A percentile compares a stretch with the other conserved stretches of the same genome.
Conservation (phyloP, 352 stramenopile genomes). For the Globisporangium canariense region DNA sequence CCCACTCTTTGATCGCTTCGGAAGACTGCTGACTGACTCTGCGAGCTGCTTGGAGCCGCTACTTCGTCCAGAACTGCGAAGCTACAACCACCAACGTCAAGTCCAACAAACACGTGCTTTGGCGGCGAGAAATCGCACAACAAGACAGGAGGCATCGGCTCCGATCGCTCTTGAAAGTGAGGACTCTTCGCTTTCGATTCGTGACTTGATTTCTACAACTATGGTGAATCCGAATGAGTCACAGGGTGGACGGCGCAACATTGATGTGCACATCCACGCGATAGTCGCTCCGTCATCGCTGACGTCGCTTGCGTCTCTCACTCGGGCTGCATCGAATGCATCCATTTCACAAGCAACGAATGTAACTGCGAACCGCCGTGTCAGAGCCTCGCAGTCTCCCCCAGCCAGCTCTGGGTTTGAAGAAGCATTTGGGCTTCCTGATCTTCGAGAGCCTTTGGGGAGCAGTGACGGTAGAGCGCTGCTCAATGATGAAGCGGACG, state of each 20-base stretch:
- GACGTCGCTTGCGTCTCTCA: constrained; percentile 54
- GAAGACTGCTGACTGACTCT: constrained; percentile 68
- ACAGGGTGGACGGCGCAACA: constrained; percentile 46
- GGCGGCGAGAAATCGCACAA: background rate
- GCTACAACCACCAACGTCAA: constrained; percentile 30
- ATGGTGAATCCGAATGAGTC: constrained; percentile 25
- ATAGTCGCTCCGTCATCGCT: constrained; percentile 77
- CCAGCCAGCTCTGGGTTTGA: constrained; percentile 27
- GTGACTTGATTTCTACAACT: constrained; percentile 59
- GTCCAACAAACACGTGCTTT: constrained; percentile 25
- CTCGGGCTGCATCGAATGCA: constrained; percentile 17
- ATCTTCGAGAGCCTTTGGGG: constrained; percentile 24
- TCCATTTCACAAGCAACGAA: constrained; percentile 7
- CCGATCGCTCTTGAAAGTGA: constrained; percentile 27
- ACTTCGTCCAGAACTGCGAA: constrained; percentile 47
- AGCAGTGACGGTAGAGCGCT: constrained; percentile 22
- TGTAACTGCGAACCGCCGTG: constrained; percentile 1
- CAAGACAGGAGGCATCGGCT: background rate
- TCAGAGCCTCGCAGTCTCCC: constrained; percentile 25
- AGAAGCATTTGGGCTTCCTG: constrained; percentile 38
- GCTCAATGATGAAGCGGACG: constrained; percentile 28
- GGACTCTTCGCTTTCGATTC: constrained; percentile 51
- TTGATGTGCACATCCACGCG: constrained; percentile 87
- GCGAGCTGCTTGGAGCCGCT: constrained; percentile 55
- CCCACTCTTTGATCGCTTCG: constrained; percentile 80